Evolutionary conservation across 805 yeast species (phyloP).

Genomic region (Candida piceae): DNA sequence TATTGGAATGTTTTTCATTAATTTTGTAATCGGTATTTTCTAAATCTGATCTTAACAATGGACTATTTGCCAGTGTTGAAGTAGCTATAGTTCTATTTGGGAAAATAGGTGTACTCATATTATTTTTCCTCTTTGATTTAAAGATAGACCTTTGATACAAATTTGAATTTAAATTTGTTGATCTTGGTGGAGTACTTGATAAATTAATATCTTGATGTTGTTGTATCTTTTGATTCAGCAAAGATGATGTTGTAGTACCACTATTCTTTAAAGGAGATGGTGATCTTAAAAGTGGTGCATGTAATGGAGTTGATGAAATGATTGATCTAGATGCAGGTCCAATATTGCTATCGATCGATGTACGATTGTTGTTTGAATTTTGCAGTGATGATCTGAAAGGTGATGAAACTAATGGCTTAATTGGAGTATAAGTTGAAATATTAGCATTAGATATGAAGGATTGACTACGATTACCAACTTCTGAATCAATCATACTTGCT

Average conservation of each 20-base stretch:
- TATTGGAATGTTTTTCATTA: no score
- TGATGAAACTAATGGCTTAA: conserved; percentile 29
- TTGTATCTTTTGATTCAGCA: background rate
- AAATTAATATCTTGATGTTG: background rate
- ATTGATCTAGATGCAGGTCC: conserved; percentile 1
- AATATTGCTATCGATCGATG: background rate
- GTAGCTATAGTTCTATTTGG: conserved; percentile 3
- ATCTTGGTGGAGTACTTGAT: conserved; percentile 1
- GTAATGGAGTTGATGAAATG: conserved; percentile 6
- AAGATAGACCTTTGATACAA: conserved; percentile 22
- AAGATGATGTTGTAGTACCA: background rate
- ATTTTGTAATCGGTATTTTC: background rate
- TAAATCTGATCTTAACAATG: background rate
- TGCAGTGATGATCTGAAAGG: conserved; percentile 24
- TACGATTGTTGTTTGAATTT: background rate
- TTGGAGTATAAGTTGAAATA: conserved; percentile 23
- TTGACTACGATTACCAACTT: conserved; percentile 1
- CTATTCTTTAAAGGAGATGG: background rate
- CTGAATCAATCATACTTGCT: background rate
- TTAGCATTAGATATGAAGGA: conserved; percentile 8
- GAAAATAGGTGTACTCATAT: conserved; percentile 4
- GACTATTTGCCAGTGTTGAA: background rate
- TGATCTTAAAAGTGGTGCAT: background rate
- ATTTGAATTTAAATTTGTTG: conserved; percentile 4
- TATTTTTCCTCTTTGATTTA: conserved; percentile 13